A percentile compares a stretch with the other conserved stretches of the same genome.
phyloP scores from a whole-genome alignment of 352 stramenopile species.

The Blastocystis sp. region DNA sequence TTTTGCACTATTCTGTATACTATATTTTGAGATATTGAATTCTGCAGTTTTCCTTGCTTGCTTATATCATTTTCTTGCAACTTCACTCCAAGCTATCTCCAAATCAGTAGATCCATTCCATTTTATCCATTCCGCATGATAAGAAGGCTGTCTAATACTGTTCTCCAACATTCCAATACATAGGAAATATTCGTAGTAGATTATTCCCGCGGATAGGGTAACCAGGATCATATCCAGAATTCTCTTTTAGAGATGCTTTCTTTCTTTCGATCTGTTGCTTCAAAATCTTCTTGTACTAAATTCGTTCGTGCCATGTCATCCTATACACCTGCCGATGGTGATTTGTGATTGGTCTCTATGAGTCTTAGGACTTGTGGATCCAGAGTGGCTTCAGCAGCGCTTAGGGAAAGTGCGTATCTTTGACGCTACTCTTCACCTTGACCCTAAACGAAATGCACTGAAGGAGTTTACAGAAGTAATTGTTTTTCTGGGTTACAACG shows the following conservation, averaged over 20 bases:
- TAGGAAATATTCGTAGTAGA: neutral
- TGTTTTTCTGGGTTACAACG: neutral
- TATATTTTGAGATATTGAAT: neutral
- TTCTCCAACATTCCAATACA: neutral
- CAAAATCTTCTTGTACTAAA: neutral
- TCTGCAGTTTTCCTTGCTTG: neutral
- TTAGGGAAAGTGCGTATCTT: slow-evolving; percentile 46
- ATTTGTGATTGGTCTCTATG: neutral
- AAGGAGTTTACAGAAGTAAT: slow-evolving; percentile 46
- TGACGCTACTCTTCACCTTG: slow-evolving; percentile 50
- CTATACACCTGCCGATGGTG: slow-evolving; percentile 57
- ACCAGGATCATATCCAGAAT: neutral
- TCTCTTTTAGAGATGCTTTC: neutral
- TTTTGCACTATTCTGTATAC: neutral
- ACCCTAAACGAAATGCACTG: slow-evolving; percentile 13
- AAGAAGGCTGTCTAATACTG: neutral
- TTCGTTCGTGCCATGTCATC: slow-evolving; percentile 21
- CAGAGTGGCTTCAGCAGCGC: slow-evolving; percentile 46
- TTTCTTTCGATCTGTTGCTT: neutral
- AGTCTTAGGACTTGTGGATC: slow-evolving; percentile 41
- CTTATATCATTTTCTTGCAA: neutral
- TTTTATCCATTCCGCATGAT: neutral
- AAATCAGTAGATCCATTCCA: no score
- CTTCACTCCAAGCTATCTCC: no score
- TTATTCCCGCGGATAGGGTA: no score